Percentiles rank a stretch among this genome's conserved stretches.
These are phyloP conservation scores for Fusarium xyrophilum DNA, from an alignment of 2,329 filamentous ascomycete species.

Conservation along the genomic window DNA sequence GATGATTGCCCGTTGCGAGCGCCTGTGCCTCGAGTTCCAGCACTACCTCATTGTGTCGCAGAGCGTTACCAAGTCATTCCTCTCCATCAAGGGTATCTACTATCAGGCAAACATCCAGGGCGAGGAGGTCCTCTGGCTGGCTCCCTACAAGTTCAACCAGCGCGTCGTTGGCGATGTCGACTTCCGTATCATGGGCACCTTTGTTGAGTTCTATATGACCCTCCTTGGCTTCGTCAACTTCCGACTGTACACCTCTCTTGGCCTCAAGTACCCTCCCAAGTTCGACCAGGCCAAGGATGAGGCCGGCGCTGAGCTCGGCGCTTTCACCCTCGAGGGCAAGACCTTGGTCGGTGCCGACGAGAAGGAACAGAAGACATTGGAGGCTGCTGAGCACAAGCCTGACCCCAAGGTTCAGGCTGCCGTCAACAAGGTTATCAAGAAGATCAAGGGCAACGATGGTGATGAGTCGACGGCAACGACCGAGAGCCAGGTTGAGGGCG, in stretches of 20 bases:
- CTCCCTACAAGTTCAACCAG: conserved; percentile 98
- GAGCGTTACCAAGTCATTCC: conserved; percentile 91
- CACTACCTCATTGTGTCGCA: conserved; percentile 95
- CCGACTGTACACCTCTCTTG: conserved; percentile 87
- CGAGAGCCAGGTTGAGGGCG: conserved; percentile 53
- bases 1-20: conserved; percentile 94
- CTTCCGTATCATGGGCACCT: conserved; percentile 99
- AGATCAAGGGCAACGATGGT: conserved; percentile 65
- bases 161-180: conserved; percentile 92
- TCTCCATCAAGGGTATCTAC: conserved; percentile 99
- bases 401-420: conserved; percentile 70
- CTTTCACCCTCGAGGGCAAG: conserved; percentile 84
- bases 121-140: conserved; percentile 95
- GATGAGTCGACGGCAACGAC: conserved; percentile 50
- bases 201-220: conserved; percentile 98
- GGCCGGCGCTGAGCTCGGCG: conserved; percentile 85
- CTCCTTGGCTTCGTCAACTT: conserved; percentile 96
- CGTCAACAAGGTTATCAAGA: conserved; percentile 72
- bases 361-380: conserved; percentile 59
- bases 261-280: conserved; percentile 93
- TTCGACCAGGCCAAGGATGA: conserved; percentile 90
- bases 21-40: conserved; percentile 92
- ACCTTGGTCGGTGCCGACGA: conserved; percentile 63
- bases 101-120: conserved; percentile 98
- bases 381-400: conserved; percentile 56